phyloP scores from a whole-genome alignment of 169 alveolate species.

The Hammondia hammondi region DNA sequence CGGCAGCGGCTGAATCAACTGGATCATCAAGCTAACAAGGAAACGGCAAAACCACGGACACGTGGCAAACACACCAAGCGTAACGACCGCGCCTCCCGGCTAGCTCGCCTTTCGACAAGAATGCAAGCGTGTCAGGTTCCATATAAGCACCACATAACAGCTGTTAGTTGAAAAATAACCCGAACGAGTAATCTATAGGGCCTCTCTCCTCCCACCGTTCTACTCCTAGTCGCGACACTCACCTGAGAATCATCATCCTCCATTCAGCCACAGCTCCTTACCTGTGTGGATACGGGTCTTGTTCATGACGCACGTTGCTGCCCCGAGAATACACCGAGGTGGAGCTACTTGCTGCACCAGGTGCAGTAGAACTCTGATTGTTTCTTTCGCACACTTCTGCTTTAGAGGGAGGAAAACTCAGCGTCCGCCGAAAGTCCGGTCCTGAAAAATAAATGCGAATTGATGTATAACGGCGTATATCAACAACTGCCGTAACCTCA shows the following conservation, averaged over 20 bases:
- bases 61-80: neutral
- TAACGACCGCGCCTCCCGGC: neutral
- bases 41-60: neutral
- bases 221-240: neutral
- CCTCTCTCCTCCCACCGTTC: neutral
- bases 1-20: conserved; percentile 64
- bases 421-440: neutral
- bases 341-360: neutral
- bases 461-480: too few relatives aligned
- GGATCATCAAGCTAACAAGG: conserved; percentile 54
- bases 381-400: neutral
- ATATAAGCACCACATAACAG: neutral
- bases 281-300: conserved; percentile 62
- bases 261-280: neutral
- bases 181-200: neutral
- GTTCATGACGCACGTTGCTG: conserved; percentile 53
- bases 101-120: neutral
- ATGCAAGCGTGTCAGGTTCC: neutral
- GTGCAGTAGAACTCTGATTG: neutral
- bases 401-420: neutral
- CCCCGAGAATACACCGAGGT: conserved; percentile 60
- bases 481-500: too few relatives aligned
- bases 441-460: too few relatives aligned
- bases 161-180: too few relatives aligned
- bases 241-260: neutral